phyloP scores from a whole-genome alignment of 208 protist genomes.

The Herpetomonas samuelpessoai region DNA sequence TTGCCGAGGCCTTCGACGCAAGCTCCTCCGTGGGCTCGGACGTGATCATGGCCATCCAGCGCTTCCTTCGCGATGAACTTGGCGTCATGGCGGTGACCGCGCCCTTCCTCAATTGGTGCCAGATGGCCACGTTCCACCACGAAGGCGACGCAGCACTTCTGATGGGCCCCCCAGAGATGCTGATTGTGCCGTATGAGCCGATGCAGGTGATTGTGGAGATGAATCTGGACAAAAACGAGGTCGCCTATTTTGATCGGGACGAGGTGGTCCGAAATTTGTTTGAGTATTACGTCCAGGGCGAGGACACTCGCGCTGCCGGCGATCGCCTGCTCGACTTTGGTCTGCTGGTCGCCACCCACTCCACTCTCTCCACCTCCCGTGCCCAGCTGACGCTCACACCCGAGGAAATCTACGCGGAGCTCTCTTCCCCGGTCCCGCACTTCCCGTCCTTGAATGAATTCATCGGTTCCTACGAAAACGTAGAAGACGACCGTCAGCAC shows the following conservation, averaged over 20 bases:
- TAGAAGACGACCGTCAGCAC: constrained; percentile 10
- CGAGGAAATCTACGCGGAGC: constrained; percentile 67
- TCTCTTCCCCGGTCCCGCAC: constrained; percentile 36
- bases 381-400: constrained; percentile 40
- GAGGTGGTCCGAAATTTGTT: constrained; percentile 68
- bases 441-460: constrained; percentile 59
- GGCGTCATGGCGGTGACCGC: constrained; percentile 68
- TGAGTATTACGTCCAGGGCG: constrained; percentile 44
- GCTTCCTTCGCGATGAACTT: constrained; percentile 65
- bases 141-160: constrained; percentile 72
- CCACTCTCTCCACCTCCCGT: constrained; percentile 62
- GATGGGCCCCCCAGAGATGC: constrained; percentile 76
- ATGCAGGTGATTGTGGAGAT: constrained; percentile 77
- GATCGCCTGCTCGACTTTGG: constrained; percentile 80
- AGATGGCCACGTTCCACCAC: constrained; percentile 80
- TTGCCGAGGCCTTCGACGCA: constrained; percentile 70
- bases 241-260: constrained; percentile 65
- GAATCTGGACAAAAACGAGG: constrained; percentile 45
- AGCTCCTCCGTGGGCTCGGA: constrained; percentile 66
- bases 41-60: constrained; percentile 72
- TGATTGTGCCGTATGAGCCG: constrained; percentile 71
- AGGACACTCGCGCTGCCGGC: constrained; percentile 46
- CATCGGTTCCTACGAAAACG: constrained; percentile 37
- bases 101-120: constrained; percentile 85
- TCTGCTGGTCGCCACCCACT: constrained; percentile 67